phyloP scores from a whole-genome alignment of 768 basidiomycete species.

The Amanita pallidorosea region DNA sequence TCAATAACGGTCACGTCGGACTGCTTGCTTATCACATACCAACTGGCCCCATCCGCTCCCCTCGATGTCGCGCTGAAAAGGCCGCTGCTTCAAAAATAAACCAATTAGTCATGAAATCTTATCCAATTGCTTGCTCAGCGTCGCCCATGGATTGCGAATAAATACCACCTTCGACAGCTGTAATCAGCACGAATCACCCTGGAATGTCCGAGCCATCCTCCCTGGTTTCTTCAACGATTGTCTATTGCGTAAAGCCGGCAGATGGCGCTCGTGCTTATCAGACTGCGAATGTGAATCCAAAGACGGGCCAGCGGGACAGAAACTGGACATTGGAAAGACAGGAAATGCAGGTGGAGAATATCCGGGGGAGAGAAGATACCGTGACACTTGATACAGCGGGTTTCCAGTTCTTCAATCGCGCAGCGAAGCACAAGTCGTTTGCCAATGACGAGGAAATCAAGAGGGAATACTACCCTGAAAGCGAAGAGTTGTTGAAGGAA shows the following conservation, averaged over 20 bases:
- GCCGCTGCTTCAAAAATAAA: no score
- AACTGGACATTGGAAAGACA: conserved; percentile 23
- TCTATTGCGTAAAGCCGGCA: conserved; percentile 25
- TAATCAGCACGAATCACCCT: not conserved
- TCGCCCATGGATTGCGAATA: no score
- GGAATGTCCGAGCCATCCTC: not conserved
- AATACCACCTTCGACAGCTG: no score
- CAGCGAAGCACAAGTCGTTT: conserved; percentile 38
- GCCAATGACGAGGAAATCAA: conserved; percentile 38
- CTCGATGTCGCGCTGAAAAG: no score
- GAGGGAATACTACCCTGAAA: conserved; percentile 51
- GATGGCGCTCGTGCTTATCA: conserved; percentile 30
- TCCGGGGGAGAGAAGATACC: conserved; percentile 37
- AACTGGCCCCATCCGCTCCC: no score
- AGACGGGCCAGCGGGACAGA: conserved; percentile 20
- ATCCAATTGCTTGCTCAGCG: no score
- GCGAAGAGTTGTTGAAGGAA: conserved; percentile 44
- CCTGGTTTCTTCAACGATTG: conserved; percentile 19
- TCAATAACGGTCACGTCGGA: not conserved
- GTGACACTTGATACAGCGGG: conserved; percentile 38
- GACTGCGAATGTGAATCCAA: conserved; percentile 22
- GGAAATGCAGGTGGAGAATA: conserved; percentile 36
- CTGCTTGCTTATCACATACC: no score
- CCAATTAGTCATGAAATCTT: no score
- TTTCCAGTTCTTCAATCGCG: conserved; percentile 31